Conservation (phyloP, 345 rosid genomes). For the Trapa bicornis region DNA sequence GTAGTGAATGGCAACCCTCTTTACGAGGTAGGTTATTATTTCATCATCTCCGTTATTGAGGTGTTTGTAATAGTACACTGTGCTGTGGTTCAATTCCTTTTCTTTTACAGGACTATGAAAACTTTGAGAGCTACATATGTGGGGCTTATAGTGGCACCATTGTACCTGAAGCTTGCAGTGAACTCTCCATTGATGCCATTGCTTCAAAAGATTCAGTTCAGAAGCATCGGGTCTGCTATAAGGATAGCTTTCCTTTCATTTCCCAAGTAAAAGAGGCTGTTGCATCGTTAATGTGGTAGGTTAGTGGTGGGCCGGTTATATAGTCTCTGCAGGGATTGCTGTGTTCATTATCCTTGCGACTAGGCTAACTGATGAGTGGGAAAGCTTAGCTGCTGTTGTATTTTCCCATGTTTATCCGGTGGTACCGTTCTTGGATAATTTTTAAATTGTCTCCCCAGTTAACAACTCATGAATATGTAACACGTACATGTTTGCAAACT, state of each 20-base stretch:
- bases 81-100: not conserved
- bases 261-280: constrained; percentile 13
- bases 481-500: no score
- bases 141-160: constrained; percentile 48
- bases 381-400: not conserved
- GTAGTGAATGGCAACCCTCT: constrained; percentile 89
- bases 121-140: constrained; percentile 69
- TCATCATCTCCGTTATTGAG: not conserved
- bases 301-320: not conserved
- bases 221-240: constrained; percentile 26
- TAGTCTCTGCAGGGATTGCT: not conserved
- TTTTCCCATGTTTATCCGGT: not conserved
- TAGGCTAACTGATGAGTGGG: not conserved
- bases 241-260: constrained; percentile 4
- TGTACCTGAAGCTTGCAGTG: constrained; percentile 41
- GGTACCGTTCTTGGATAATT: not conserved
- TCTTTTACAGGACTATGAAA: constrained; percentile 54
- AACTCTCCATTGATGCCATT: constrained; percentile 13
- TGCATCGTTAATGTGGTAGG: constrained; percentile 15
- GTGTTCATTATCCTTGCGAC: not conserved
- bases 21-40: constrained; percentile 51
- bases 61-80: not conserved
- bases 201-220: constrained; percentile 10
- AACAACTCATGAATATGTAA: not conserved
- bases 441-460: not conserved